Evolutionary conservation across 306 rosid species (phyloP).

Genomic region (Cicer bijugum): DNA sequence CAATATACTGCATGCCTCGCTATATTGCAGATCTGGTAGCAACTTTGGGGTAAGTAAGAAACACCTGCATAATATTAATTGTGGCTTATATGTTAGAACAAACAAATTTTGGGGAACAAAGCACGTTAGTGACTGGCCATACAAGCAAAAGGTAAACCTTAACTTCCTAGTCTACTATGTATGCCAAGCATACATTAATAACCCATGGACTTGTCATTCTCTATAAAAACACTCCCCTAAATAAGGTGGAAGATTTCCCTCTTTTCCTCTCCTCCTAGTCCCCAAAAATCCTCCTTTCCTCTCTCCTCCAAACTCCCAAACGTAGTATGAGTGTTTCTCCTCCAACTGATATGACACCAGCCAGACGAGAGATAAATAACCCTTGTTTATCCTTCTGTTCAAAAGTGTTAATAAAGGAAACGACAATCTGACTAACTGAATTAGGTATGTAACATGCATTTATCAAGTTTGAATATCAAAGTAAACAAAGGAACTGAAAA

Average conservation of each 20-base stretch:
- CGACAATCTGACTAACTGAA: neutral
- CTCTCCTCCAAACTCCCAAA: no score
- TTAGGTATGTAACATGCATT: neutral
- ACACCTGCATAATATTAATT: slow-evolving; percentile 65
- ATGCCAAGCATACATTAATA: slow-evolving; percentile 33
- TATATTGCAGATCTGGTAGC: slow-evolving; percentile 81
- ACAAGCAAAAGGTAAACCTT: slow-evolving; percentile 31
- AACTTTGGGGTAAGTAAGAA: slow-evolving; percentile 93
- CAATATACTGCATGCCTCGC: slow-evolving; percentile 87
- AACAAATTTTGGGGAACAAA: neutral
- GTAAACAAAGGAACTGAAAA: slow-evolving; percentile 13
- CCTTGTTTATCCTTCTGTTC: slow-evolving; percentile 16
- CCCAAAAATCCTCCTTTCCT: no score
- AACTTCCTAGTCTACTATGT: neutral
- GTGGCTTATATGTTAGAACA: slow-evolving; percentile 19
- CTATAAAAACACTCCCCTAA: no score
- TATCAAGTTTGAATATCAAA: slow-evolving; percentile 27
- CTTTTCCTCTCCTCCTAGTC: no score
- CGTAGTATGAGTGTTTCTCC: neutral
- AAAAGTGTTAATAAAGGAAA: slow-evolving; percentile 3
- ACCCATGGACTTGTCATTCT: neutral
- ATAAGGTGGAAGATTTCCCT: no score
- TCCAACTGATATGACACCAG: neutral
- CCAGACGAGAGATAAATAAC: slow-evolving; percentile 1
- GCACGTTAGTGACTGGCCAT: neutral